A percentile compares a stretch with the other conserved stretches of the same genome.
Conservation (phyloP, 495 filamentous ascomycete species). For the Cetradonia linearis region DNA sequence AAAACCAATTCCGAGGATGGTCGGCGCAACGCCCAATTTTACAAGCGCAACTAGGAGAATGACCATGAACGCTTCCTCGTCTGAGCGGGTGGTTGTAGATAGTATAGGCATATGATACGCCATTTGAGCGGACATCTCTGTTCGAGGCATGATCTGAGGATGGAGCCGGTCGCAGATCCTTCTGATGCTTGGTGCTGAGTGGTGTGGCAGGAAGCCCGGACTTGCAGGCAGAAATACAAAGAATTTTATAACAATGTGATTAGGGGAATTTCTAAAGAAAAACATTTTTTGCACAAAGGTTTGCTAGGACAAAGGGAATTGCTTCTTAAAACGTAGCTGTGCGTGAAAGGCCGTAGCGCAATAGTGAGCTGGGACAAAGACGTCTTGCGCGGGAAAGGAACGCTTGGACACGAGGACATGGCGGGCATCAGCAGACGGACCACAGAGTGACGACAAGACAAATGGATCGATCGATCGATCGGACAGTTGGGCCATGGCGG, state of each 20-base stretch:
- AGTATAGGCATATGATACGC: not conserved
- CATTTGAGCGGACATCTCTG: not conserved
- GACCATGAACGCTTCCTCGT: not conserved
- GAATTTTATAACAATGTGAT: not conserved
- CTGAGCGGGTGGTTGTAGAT: not conserved
- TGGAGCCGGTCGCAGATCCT: not conserved
- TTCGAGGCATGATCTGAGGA: not conserved
- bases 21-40: not conserved
- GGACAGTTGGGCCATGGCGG: not conserved
- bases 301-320: not conserved
- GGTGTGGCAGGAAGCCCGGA: not conserved
- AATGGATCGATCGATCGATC: too few species aligned
- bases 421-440: too few species aligned
- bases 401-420: too few species aligned
- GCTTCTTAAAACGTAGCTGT: not conserved
- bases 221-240: not conserved
- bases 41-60: not conserved
- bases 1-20: not conserved
- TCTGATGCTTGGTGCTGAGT: too few species aligned
- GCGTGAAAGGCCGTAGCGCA: not conserved
- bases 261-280: not conserved
- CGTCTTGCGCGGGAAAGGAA: too few species aligned
- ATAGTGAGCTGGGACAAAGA: not conserved
- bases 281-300: not conserved
- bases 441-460: too few species aligned